phyloP scores from a whole-genome alignment of 2,329 filamentous ascomycete genomes.

The Cladophialophora immunda region DNA sequence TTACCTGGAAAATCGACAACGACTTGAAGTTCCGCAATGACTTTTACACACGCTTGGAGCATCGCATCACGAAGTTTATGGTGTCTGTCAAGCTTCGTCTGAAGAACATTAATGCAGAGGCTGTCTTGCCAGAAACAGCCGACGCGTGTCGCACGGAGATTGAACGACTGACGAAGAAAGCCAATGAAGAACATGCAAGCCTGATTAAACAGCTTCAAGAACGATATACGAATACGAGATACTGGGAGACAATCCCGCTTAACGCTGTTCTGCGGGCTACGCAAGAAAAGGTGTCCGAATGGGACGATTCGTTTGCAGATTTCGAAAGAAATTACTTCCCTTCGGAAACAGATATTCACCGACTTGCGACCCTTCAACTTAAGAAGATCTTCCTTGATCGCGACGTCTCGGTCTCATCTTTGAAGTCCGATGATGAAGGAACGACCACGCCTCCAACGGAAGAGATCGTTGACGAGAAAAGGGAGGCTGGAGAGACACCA shows the following conservation, averaged over 20 bases:
- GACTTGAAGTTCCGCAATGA: slow-evolving; percentile 94
- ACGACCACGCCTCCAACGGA: slow-evolving; percentile 60
- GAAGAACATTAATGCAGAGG: slow-evolving; percentile 89
- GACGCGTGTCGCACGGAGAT: slow-evolving; percentile 84
- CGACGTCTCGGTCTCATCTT: slow-evolving; percentile 79
- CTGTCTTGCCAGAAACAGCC: slow-evolving; percentile 84
- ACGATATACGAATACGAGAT: slow-evolving; percentile 90
- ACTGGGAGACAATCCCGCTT: slow-evolving; percentile 95
- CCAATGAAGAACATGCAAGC: slow-evolving; percentile 80
- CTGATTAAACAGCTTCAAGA: slow-evolving; percentile 82
- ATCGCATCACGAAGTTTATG: slow-evolving; percentile 87
- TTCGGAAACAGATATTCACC: slow-evolving; percentile 92
- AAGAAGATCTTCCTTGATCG: slow-evolving; percentile 93
- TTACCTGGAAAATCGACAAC: slow-evolving; percentile 98
- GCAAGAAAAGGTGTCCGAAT: slow-evolving; percentile 90
- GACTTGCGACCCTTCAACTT: slow-evolving; percentile 88
- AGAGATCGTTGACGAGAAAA: slow-evolving; percentile 44
- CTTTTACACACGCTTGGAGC: slow-evolving; percentile 80
- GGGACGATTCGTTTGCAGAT: slow-evolving; percentile 88
- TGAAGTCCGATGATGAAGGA: slow-evolving; percentile 73
- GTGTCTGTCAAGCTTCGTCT: slow-evolving; percentile 82
- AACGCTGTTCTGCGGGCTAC: slow-evolving; percentile 89
- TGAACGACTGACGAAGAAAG: slow-evolving; percentile 77
- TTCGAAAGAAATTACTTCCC: slow-evolving; percentile 94
- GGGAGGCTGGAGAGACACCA: slow-evolving; percentile 44